A percentile compares a stretch with the other conserved stretches of the same genome.
Evolutionary conservation across 768 basidiomycete species (phyloP).

Genomic region (Cantharellus cinnabarinus): DNA sequence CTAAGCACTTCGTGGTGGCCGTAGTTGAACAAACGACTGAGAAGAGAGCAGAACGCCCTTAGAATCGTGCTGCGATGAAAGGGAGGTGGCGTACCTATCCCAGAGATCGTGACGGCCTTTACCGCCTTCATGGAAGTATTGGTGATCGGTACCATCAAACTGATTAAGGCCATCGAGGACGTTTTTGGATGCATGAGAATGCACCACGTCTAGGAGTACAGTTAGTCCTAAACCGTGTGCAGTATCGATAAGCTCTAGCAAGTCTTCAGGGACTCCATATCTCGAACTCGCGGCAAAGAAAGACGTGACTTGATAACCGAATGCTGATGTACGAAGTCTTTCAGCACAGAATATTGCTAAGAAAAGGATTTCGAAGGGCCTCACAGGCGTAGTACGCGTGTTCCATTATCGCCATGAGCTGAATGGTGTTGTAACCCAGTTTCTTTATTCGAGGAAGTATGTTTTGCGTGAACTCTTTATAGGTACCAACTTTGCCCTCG

Average conservation of each 20-base stretch:
- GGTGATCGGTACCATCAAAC: slow-evolving; percentile 94
- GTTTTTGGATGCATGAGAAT: slow-evolving; percentile 97
- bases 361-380: slow-evolving; percentile 14
- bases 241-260: slow-evolving; percentile 86
- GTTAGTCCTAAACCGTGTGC: slow-evolving; percentile 86
- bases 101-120: slow-evolving; percentile 90
- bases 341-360: not conserved
- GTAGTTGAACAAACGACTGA: slow-evolving; percentile 83
- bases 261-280: slow-evolving; percentile 88
- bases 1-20: slow-evolving; percentile 82
- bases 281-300: slow-evolving; percentile 95
- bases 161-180: slow-evolving; percentile 85
- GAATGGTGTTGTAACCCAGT: slow-evolving; percentile 91
- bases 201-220: slow-evolving; percentile 89
- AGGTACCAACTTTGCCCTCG: slow-evolving; percentile 75
- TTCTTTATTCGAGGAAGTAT: slow-evolving; percentile 72
- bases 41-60: too few species aligned
- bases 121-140: slow-evolving; percentile 86
- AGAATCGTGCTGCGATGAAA: not conserved
- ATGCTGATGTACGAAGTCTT: slow-evolving; percentile 34
- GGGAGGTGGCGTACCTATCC: slow-evolving; percentile 35
- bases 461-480: slow-evolving; percentile 83
- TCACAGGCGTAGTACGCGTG: slow-evolving; percentile 93
- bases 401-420: slow-evolving; percentile 97
- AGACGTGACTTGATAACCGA: slow-evolving; percentile 93